Percentiles rank a stretch among this genome's conserved stretches.
Conservation (phyloP, 441 rosid species). For the Capsella rubella region DNA sequence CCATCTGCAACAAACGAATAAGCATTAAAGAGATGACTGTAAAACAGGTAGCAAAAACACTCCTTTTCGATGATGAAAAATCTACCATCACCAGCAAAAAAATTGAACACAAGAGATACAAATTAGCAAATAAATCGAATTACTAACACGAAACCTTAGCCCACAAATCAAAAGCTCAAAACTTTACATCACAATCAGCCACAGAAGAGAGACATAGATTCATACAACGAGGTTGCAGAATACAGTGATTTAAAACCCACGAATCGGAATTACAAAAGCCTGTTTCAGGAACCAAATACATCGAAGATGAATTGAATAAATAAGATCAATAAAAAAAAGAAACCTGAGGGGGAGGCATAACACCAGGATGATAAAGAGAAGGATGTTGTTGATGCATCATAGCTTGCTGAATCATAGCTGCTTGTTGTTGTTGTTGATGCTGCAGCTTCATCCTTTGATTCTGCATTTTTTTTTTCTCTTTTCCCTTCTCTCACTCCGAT, state of each 20-base stretch:
- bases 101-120: conserved; percentile 5
- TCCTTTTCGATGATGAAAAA: background rate
- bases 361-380: conserved; percentile 61
- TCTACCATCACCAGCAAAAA: conserved; percentile 19
- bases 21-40: background rate
- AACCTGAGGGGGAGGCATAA: conserved; percentile 58
- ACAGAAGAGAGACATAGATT: background rate
- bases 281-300: too few species aligned
- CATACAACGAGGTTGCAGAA: background rate
- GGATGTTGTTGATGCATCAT: conserved; percentile 71
- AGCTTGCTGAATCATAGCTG: conserved; percentile 56
- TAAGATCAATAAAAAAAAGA: too few species aligned
- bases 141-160: conserved; percentile 18
- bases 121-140: background rate
- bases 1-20: conserved; percentile 38
- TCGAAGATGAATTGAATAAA: too few species aligned
- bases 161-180: conserved; percentile 20
- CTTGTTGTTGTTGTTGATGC: conserved; percentile 40
- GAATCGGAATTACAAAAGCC: background rate
- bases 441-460: conserved; percentile 84
- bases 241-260: background rate
- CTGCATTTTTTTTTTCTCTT: conserved; percentile 64
- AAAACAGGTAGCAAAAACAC: conserved; percentile 5
- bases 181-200: background rate
- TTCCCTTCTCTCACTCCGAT: conserved; percentile 5